phyloP scores from a whole-genome alignment of 116 monocot genomes.

The Dioscorea cayenensis region DNA sequence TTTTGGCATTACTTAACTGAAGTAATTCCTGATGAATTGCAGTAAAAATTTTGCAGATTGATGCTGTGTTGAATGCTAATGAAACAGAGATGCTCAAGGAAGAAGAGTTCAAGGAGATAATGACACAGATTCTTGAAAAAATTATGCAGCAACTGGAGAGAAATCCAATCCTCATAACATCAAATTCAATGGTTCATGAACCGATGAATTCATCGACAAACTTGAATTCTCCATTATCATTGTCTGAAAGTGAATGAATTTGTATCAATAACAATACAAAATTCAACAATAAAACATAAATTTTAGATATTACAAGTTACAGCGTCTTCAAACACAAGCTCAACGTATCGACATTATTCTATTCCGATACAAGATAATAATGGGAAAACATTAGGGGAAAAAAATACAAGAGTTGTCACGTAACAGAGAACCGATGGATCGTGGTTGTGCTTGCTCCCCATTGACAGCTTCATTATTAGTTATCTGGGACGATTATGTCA shows the following conservation, averaged over 20 bases:
- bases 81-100: slow-evolving; percentile 27
- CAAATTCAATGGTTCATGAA: slow-evolving; percentile 62
- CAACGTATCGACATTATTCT: too few relatives aligned
- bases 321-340: too few relatives aligned
- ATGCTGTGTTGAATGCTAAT: slow-evolving; percentile 31
- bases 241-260: not conserved
- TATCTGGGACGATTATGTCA: too few relatives aligned
- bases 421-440: too few relatives aligned
- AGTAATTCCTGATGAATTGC: not conserved
- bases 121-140: slow-evolving; percentile 43
- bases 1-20: not conserved
- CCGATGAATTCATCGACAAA: slow-evolving; percentile 29
- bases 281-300: too few relatives aligned
- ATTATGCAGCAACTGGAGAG: slow-evolving; percentile 54
- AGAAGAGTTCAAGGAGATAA: slow-evolving; percentile 51
- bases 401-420: too few relatives aligned
- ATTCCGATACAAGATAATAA: too few relatives aligned
- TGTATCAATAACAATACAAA: too few relatives aligned
- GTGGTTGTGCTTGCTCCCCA: too few relatives aligned
- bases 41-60: slow-evolving; percentile 31
- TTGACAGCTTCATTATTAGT: too few relatives aligned
- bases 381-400: too few relatives aligned
- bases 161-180: slow-evolving; percentile 31
- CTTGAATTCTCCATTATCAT: not conserved
- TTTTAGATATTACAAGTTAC: too few relatives aligned